Base-by-base conservation (phyloP, 1,139 yeast species). In the Diutina neorugosa region DNA sequence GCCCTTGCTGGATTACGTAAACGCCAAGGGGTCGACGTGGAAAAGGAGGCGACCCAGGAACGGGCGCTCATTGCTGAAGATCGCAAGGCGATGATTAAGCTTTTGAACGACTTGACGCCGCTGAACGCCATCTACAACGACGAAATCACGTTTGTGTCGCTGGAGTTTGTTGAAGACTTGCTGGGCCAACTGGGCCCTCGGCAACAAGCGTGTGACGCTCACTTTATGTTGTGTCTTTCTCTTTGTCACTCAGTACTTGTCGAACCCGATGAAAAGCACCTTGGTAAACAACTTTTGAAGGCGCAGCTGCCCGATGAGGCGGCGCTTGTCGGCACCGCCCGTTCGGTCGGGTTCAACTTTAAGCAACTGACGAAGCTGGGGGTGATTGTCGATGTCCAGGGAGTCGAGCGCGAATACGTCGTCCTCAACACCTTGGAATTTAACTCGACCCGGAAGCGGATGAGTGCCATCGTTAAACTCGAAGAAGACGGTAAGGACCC, bases 281-380 rank as follows among this genome's bases (percentile, higher is more conserved):
- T 75, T 1, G 68, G 66, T 1, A 68, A 66, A 53, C 56, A 68
- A 44, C 58, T 70, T 9, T 73, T 77, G 55, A 78, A 79, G 57
- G 85, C 84, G 0, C 84, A 80, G 60, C 78, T 84, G 11, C 86
- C 86, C 0, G 86, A 81, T 69, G 86, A 81, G 63, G 79, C 81
- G 19, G 84, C 86, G 1, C 69, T 81, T 54, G 85, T 81, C 21
- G 79, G 81, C 4, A 79, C 81, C 43, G 85, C 85, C 1, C 67
- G 82, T 59, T 73, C 80, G 54, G 59, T 80, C 34, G 86, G 86
- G 1, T 72, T 73, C 58, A 76, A 67, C 19, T 80, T 79, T 59
- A 62, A 68, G 48, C 81, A 77, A 23, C 69, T 66, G 51, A 76
- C 78, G 20, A 75, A 77, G 56, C 67, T 65, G 47, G 80, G 80